These are phyloP conservation scores for Chionographis japonica DNA, from an alignment of 106 monocot species.

Conservation along the genomic window DNA sequence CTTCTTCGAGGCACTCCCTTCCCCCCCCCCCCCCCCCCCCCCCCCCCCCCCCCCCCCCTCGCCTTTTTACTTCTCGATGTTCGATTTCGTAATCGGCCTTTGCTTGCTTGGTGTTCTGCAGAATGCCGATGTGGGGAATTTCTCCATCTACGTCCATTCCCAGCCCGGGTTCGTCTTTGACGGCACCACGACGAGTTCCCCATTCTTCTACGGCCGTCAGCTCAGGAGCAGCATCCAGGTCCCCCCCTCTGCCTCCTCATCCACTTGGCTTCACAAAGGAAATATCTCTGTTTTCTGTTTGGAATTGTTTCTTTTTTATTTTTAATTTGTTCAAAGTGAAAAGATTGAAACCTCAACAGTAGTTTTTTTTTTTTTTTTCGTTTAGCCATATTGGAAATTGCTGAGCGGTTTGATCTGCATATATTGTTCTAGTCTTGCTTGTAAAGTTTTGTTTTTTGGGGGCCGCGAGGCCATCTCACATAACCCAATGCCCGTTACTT, in stretches of 20 bases:
- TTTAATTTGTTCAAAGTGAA: neutral
- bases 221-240: constrained; percentile 63
- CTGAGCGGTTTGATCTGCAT: too few species aligned
- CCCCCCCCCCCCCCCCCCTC: too few species aligned
- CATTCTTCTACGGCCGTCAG: constrained; percentile 69
- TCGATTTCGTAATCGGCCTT: neutral
- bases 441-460: too few species aligned
- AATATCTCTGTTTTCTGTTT: neutral
- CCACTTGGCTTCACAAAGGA: too few species aligned
- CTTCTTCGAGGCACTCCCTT: constrained; percentile 54
- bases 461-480: too few species aligned
- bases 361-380: too few species aligned
- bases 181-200: constrained; percentile 54
- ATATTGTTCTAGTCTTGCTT: too few species aligned
- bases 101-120: constrained; percentile 22
- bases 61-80: neutral
- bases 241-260: neutral
- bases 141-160: constrained; percentile 85
- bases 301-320: constrained; percentile 3
- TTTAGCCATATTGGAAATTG: too few species aligned
- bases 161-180: constrained; percentile 71
- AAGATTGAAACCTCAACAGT: too few species aligned
- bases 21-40: too few species aligned
- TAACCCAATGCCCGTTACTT: too few species aligned
- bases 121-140: constrained; percentile 54